Conservation (phyloP, 306 rosid species). For the Begonia loranthoides region DNA sequence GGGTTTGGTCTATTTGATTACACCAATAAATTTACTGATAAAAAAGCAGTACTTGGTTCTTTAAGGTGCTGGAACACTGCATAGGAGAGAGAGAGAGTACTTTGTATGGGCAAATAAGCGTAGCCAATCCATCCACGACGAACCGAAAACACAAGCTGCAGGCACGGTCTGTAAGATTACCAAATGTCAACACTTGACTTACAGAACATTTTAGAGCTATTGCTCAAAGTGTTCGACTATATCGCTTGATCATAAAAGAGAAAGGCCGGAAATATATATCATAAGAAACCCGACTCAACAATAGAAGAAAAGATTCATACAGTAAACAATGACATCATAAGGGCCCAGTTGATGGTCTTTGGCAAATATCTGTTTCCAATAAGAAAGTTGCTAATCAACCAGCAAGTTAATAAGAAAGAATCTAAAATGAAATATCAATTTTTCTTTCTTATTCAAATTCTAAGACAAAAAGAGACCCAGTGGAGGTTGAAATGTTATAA, state of each 20-base stretch:
- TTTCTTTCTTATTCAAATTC: too few relatives aligned
- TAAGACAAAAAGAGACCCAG: not conserved
- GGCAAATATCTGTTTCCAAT: constrained; percentile 38
- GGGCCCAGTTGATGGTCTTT: constrained; percentile 70
- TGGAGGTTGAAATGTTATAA: constrained; percentile 8
- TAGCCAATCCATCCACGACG: constrained; percentile 73
- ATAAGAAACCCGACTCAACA: not conserved
- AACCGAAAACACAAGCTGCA: constrained; percentile 68
- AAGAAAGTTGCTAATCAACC: constrained; percentile 9
- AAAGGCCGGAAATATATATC: not conserved
- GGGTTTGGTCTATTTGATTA: too few relatives aligned
- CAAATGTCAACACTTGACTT: not conserved
- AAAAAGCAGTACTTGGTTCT: not conserved
- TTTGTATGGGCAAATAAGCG: constrained; percentile 58
- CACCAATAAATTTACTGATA: not conserved
- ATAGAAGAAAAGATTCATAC: constrained; percentile 26
- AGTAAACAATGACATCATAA: constrained; percentile 71
- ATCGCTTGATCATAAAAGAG: not conserved
- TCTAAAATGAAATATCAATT: not conserved
- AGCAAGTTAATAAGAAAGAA: not conserved
- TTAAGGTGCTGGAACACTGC: constrained; percentile 8
- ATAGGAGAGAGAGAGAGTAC: constrained; percentile 13
- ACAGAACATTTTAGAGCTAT: too few relatives aligned
- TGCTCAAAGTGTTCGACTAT: too few relatives aligned
- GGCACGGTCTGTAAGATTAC: constrained; percentile 52